Conservation (phyloP, 2,329 filamentous ascomycete species). For the Pseudophaeomoniella oleicola region DNA sequence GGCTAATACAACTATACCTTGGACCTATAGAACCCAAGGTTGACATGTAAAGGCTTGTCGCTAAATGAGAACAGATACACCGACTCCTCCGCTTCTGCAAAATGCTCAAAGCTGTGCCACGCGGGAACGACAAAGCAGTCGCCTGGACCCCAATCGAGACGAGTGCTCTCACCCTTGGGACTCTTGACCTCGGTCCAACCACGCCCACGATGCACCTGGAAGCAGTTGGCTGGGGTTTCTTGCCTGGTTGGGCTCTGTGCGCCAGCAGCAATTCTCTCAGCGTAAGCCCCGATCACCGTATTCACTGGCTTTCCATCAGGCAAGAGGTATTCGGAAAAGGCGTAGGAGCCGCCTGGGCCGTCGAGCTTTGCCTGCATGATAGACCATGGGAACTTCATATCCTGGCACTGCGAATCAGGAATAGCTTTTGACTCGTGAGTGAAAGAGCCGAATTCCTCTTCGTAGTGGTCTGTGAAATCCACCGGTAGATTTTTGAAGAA, state of each 20-base stretch:
- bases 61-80: slow-evolving; percentile 36
- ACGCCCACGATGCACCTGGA: slow-evolving; percentile 35
- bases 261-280: slow-evolving; percentile 27
- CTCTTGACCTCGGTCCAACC: slow-evolving; percentile 16
- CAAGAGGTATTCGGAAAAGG: slow-evolving; percentile 18
- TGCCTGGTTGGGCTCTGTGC: slow-evolving; percentile 21
- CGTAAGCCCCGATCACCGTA: slow-evolving; percentile 33
- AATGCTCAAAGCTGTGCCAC: slow-evolving; percentile 37
- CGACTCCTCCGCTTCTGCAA: slow-evolving; percentile 18
- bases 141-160: slow-evolving; percentile 28
- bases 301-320: slow-evolving; percentile 14
- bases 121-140: slow-evolving; percentile 42
- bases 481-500: slow-evolving; percentile 35
- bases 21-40: slow-evolving; percentile 35
- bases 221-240: slow-evolving; percentile 39
- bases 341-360: slow-evolving; percentile 14
- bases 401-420: slow-evolving; percentile 22
- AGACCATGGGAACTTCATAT: slow-evolving; percentile 34
- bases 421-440: slow-evolving; percentile 35
- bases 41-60: slow-evolving; percentile 39
- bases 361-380: slow-evolving; percentile 31
- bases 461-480: slow-evolving; percentile 40
- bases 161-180: slow-evolving; percentile 15
- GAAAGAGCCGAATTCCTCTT: no score
- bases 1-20: no score